A percentile compares a stretch with the other conserved stretches of the same genome.
Conservation (phyloP, 441 rosid species). For the Erodium chrysanthum region DNA sequence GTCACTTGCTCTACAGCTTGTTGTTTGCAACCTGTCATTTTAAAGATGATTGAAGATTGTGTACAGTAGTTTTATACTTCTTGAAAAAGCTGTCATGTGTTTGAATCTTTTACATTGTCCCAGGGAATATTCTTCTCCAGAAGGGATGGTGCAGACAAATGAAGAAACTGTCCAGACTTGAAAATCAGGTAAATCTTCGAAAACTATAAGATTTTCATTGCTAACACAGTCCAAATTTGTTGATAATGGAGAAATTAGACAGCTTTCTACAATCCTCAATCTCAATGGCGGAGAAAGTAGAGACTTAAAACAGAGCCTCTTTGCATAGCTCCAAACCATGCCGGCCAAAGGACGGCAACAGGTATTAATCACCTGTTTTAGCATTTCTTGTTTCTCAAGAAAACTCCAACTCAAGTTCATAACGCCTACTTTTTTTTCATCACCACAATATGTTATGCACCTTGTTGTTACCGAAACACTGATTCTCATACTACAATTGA, state of each 20-base stretch:
- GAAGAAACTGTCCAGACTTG: neutral
- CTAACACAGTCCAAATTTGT: conserved; percentile 21
- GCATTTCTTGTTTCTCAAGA: conserved; percentile 4
- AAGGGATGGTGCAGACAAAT: neutral
- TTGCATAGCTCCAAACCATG: conserved; percentile 27
- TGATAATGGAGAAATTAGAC: conserved; percentile 27
- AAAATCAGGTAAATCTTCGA: neutral
- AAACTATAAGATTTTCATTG: conserved; percentile 18
- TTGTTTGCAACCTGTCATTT: neutral
- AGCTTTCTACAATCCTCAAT: neutral
- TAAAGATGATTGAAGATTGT: neutral
- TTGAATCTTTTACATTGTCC: neutral
- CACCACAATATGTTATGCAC: neutral
- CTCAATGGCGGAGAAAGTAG: neutral
- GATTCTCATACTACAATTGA: conserved; percentile 13
- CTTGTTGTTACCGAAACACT: conserved; percentile 6
- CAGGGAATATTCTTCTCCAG: neutral
- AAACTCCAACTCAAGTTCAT: neutral
- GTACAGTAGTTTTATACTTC: neutral
- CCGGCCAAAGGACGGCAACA: conserved; percentile 27
- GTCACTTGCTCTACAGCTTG: too few species aligned
- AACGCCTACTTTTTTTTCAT: neutral
- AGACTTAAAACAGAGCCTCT: neutral
- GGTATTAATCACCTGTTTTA: neutral
- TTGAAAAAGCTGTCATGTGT: neutral